Evolutionary conservation across 1,139 yeast genomes (phyloP), one percentile per base, ranked within the genome.

Genomic region (Blastobotrys elegans): DNA sequence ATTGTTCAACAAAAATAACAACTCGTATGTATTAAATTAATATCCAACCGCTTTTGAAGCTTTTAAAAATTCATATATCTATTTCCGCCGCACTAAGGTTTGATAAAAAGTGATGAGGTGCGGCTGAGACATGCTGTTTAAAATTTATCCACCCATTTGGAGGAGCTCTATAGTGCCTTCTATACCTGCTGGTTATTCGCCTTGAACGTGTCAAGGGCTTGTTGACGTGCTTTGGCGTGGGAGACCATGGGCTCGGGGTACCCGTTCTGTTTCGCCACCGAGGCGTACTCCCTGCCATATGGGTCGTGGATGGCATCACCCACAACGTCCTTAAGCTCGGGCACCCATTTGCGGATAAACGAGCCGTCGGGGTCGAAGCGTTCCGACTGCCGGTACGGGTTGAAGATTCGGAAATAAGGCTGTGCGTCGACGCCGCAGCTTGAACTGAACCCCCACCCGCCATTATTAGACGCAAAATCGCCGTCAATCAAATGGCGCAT

Each of bases 401-500:
- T 77, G 60, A 78, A 74, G 17, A 77, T 72, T 30, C 82, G 65
- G 57, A 76, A 77, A 65, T 74, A 76, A 1, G 82, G 82, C 56
- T 77, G 82, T 1, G 78, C 75, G 54, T 75, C 47, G 11, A 44
- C 47, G 10, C 47, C 47, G 17, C 43, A 38, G 17, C 38, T 29
- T 3, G 79, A 69, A 44, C 74, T 65, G 58, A 76, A 76, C 1
- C 79, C 79, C 83, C 82, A 78, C 1, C 82, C 82, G 3, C 78
- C 80, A 46, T 73, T 70, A 56, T 78, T 78, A 43, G 78, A 75
- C 26, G 77, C 70, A 54, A 76, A 70, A 56, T 78, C 83, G 18
- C 74, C 74, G 57, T 78, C 83, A 1, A 76, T 61, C 40, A 78
- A 63, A 49, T 70, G 69, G 50, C 69, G 69, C 59, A 73, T 67